Conservation (phyloP, 1,284 basidiomycete genomes). For the Lentinula novae-zelandiae region DNA sequence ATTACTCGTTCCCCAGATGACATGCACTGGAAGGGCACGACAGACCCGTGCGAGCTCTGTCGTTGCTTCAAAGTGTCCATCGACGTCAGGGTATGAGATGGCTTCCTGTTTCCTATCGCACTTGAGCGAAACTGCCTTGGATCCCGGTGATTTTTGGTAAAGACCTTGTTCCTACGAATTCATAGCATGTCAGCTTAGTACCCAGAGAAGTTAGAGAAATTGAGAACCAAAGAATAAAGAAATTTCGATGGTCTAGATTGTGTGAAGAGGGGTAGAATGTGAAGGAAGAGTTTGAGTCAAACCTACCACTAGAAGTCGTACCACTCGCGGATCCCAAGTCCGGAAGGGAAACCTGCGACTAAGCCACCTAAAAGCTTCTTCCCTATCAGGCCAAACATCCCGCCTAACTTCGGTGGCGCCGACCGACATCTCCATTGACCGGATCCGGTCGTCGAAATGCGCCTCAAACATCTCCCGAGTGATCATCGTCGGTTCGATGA, state of each 20-base stretch:
- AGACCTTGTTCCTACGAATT: slow-evolving; percentile 23
- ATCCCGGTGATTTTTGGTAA: slow-evolving; percentile 17
- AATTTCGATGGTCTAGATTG: neutral
- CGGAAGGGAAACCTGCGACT: slow-evolving; percentile 38
- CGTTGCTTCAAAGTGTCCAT: slow-evolving; percentile 37
- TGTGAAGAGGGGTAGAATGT: neutral
- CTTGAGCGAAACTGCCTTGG: slow-evolving; percentile 33
- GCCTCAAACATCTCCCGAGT: slow-evolving; percentile 25
- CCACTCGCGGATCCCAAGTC: slow-evolving; percentile 34
- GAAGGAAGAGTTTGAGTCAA: slow-evolving; percentile 15
- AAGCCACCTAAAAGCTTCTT: slow-evolving; percentile 34
- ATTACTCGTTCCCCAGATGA: slow-evolving; percentile 35
- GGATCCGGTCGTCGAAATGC: slow-evolving; percentile 32
- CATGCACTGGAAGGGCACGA: slow-evolving; percentile 32
- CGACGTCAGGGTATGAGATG: slow-evolving; percentile 35
- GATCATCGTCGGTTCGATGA: slow-evolving; percentile 40
- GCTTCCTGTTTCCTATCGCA: slow-evolving; percentile 39
- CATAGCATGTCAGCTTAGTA: neutral
- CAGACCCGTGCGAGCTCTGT: slow-evolving; percentile 29
- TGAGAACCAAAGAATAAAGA: neutral
- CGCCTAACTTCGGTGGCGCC: slow-evolving; percentile 30
- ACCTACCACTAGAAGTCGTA: slow-evolving; percentile 31
- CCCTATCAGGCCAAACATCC: slow-evolving; percentile 32
- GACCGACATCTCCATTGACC: slow-evolving; percentile 32
- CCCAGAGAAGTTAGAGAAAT: neutral